Evolutionary conservation across 176 grass and related monocot genomes (phyloP).

Genomic region (Carex parvula): DNA sequence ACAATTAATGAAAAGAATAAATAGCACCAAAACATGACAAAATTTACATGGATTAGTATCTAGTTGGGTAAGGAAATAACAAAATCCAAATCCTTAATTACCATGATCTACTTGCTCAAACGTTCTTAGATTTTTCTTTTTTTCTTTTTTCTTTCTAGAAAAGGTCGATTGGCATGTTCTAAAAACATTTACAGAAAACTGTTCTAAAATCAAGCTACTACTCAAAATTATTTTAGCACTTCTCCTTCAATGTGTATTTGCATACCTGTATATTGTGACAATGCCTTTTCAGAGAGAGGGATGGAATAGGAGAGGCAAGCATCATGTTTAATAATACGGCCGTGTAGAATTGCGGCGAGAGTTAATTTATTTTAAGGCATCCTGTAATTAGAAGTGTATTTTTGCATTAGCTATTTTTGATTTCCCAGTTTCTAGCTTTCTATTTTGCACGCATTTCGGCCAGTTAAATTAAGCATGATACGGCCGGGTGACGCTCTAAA

Average conservation of each 20-base stretch:
- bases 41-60: neutral
- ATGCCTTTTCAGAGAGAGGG: neutral
- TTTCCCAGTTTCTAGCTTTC: neutral
- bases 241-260: neutral
- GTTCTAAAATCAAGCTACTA: neutral
- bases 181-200: neutral
- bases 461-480: neutral
- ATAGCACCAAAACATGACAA: neutral
- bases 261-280: neutral
- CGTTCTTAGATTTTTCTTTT: neutral
- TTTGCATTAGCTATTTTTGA: neutral
- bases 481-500: too few relatives aligned
- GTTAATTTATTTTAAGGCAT: neutral
- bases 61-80: neutral
- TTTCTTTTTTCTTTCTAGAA: neutral
- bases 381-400: neutral
- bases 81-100: neutral
- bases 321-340: neutral
- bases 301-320: neutral
- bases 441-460: neutral
- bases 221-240: neutral
- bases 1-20: neutral
- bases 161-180: neutral
- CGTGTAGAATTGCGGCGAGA: too few relatives aligned
- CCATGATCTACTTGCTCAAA: neutral